Conservation (phyloP, 371 early-diverging fungal species). For the Rhizopus microsporus region DNA sequence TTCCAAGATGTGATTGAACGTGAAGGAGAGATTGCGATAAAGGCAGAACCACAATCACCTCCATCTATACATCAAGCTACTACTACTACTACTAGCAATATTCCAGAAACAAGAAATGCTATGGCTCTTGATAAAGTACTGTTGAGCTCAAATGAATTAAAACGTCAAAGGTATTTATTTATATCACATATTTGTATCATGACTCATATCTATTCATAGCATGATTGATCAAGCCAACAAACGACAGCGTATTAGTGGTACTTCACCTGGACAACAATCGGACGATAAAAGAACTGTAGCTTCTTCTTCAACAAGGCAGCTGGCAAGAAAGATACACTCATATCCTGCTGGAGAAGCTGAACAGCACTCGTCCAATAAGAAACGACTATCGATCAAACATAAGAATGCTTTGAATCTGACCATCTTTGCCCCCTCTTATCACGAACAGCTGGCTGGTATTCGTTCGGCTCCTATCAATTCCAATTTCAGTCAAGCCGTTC, state of each 20-base stretch:
- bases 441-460: constrained; percentile 52
- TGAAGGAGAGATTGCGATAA: constrained; percentile 4
- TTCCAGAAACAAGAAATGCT: constrained; percentile 22
- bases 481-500: constrained; percentile 27
- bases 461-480: constrained; percentile 62
- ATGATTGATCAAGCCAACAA: constrained; percentile 5
- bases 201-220: not conserved
- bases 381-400: constrained; percentile 30
- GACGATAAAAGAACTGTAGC: constrained; percentile 21
- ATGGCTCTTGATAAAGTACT: constrained; percentile 32
- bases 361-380: constrained; percentile 12
- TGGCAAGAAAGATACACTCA: constrained; percentile 18
- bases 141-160: constrained; percentile 16
- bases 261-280: not conserved
- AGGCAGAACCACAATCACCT: constrained; percentile 28
- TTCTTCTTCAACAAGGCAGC: constrained; percentile 9
- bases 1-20: constrained; percentile 13
- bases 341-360: constrained; percentile 9
- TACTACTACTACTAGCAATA: not conserved
- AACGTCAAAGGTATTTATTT: constrained; percentile 18
- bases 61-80: constrained; percentile 6
- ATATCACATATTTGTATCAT: not conserved
- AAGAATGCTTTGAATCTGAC: constrained; percentile 60
- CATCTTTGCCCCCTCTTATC: constrained; percentile 61
- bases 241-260: not conserved